Evolutionary conservation across 2,329 filamentous ascomycete genomes (phyloP).

Genomic region (Fusarium sp.): DNA sequence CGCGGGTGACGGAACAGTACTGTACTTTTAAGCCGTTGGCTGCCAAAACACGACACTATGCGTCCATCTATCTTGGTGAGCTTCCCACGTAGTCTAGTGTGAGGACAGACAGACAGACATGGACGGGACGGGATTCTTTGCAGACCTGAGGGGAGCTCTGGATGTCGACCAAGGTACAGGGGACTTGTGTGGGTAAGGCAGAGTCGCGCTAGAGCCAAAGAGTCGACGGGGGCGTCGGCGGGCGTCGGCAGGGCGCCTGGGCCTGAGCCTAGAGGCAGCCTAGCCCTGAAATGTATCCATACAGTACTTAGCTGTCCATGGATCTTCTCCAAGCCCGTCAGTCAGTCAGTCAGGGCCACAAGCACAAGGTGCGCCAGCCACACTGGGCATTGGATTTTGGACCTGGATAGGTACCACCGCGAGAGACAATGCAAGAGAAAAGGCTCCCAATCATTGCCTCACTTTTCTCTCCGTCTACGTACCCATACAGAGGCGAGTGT

Average conservation of each 20-base stretch:
- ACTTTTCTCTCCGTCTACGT: conserved; percentile 2
- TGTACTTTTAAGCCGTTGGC: no score
- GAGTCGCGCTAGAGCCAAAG: conserved; percentile 38
- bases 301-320: conserved; percentile 13
- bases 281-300: conserved; percentile 32
- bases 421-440: no score
- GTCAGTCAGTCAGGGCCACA: conserved; percentile 1
- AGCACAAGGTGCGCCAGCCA: no score
- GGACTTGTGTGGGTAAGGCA: conserved; percentile 40
- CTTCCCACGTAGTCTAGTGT: no score
- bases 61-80: no score
- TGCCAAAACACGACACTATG: no score
- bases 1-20: no score
- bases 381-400: no score
- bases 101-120: no score
- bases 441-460: not conserved
- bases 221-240: conserved; percentile 39
- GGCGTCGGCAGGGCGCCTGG: conserved; percentile 45
- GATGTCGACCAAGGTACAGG: conserved; percentile 27
- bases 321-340: conserved; percentile 19
- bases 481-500: not conserved
- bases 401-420: no score
- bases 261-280: conserved; percentile 40
- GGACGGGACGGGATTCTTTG: not conserved
- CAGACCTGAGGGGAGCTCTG: conserved; percentile 12